Evolutionary conservation across 805 yeast genomes (phyloP), one percentile per base, ranked within the genome.

Genomic region (Candida tallmaniae): DNA sequence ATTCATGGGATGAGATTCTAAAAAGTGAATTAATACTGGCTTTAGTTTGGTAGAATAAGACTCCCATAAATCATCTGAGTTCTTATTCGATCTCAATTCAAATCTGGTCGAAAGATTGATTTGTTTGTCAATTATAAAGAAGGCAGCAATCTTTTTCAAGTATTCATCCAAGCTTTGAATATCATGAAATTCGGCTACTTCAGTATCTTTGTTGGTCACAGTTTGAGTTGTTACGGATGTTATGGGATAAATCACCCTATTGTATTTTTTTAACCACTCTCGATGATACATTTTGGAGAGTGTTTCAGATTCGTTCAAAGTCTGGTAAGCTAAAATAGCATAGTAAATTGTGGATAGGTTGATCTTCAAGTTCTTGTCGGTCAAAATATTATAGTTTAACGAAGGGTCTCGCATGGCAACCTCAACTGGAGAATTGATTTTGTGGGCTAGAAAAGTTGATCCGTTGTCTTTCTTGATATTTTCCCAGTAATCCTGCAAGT

Each of bases 371-470:
- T 34, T 32, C 13, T 48, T 62, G 32, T 71, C 74, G 6, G 68
- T 62, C 31, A 80, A 58, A 3, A 80, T 68, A 45, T 73, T 68
- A 38, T 73, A 70, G 44, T 62, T 67, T 38, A 56, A 53, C 33
- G 63, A 60, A 0, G 80, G 69, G 29, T 76, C 78, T 47, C 97
- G 69, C 51, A 87, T 65, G 5, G 95, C 76, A 6, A 75, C 57
- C 55, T 90, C 97, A 4, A 89, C 84, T 0, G 95, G 84, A 0
- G 96, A 84, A 54, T 89, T 89, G 44, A 90, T 73, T 48, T 83
- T 79, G 54, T 76, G 85, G 6, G 72, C 60, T 4, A 65, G 55
- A 32, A 80, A 66, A 9, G 39, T 32, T 2, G 37, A n/a, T 3
- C 50, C 42, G 38, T 72, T 70, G 6, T 60, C 51, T 5, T 60